A percentile compares a stretch with the other conserved stretches of the same genome.
These are phyloP conservation scores for Metarhizium humberi DNA, from an alignment of 2,329 filamentous ascomycete species.

Conservation along the genomic window DNA sequence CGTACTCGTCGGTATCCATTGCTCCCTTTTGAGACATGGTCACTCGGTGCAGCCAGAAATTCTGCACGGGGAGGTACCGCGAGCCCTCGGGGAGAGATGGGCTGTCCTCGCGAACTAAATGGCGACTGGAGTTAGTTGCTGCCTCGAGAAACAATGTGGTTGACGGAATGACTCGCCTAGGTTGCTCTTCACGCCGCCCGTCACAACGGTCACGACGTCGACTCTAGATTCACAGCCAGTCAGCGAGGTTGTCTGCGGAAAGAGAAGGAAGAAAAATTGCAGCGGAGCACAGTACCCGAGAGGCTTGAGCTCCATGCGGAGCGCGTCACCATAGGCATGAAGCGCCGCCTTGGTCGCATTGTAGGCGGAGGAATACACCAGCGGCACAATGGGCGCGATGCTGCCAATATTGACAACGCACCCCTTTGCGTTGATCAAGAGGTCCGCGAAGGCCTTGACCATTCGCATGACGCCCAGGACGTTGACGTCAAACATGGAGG, in stretches of 20 bases:
- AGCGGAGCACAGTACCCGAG: slow-evolving; percentile 8
- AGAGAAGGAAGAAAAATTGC: background rate
- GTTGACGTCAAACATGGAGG: slow-evolving; percentile 32
- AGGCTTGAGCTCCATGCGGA: slow-evolving; percentile 15
- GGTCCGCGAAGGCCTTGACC: slow-evolving; percentile 11
- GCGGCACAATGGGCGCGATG: slow-evolving; percentile 13
- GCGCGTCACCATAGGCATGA: slow-evolving; percentile 11
- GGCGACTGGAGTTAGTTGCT: background rate
- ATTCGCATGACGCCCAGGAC: slow-evolving; percentile 24
- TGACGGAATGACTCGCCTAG: slow-evolving; percentile 6
- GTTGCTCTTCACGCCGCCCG: slow-evolving; percentile 10
- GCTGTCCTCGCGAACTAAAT: slow-evolving; percentile 6
- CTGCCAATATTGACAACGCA: slow-evolving; percentile 17
- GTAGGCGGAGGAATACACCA: slow-evolving; percentile 11
- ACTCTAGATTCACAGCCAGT: slow-evolving; percentile 1
- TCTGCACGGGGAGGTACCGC: slow-evolving; percentile 5
- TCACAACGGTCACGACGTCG: slow-evolving; percentile 9
- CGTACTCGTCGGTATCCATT: slow-evolving; percentile 9
- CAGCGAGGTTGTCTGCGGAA: background rate
- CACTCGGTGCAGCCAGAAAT: slow-evolving; percentile 9
- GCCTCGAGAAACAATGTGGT: background rate
- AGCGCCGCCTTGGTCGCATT: slow-evolving; percentile 15
- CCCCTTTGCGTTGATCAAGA: slow-evolving; percentile 13
- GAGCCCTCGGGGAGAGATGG: slow-evolving; percentile 7
- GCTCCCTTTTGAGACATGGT: slow-evolving; percentile 2